These are phyloP conservation scores for Triadica sebifera DNA, from an alignment of 345 rosid genomes.

Conservation along the genomic window DNA sequence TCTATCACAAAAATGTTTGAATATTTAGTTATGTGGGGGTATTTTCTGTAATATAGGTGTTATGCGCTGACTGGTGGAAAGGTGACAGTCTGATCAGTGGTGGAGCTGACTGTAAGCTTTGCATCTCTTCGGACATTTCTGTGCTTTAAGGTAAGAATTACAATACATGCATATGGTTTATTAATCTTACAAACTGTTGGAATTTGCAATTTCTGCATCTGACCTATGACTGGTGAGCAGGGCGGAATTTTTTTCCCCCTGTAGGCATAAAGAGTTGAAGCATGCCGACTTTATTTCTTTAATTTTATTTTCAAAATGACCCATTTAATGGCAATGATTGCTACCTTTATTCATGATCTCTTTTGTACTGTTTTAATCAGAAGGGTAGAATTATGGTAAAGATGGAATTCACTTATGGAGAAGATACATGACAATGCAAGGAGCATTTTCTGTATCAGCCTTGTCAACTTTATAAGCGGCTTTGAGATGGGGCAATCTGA, in stretches of 20 bases:
- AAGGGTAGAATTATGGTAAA: not conserved
- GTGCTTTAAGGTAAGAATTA: slow-evolving; percentile 48
- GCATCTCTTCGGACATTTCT: slow-evolving; percentile 59
- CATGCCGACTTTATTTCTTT: not conserved
- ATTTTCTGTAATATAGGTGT: slow-evolving; percentile 49
- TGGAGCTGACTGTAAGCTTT: slow-evolving; percentile 79
- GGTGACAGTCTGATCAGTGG: slow-evolving; percentile 77
- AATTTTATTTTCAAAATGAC: not conserved
- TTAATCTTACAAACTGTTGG: not conserved
- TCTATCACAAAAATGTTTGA: not conserved
- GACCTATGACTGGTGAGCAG: not conserved
- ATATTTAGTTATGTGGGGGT: not conserved
- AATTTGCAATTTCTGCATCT: not conserved
- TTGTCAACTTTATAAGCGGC: not conserved
- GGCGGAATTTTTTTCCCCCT: not conserved
- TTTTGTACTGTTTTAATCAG: not conserved
- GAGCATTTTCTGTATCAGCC: not conserved
- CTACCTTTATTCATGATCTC: not conserved
- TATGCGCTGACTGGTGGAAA: slow-evolving; percentile 97
- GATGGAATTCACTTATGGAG: not conserved
- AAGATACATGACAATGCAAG: not conserved
- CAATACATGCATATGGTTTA: not conserved
- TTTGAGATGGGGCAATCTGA: not conserved
- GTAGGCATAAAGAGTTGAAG: not conserved
- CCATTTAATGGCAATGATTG: not conserved